phyloP scores from a whole-genome alignment of 2,329 filamentous ascomycete genomes.

The Aspergillus ustus region DNA sequence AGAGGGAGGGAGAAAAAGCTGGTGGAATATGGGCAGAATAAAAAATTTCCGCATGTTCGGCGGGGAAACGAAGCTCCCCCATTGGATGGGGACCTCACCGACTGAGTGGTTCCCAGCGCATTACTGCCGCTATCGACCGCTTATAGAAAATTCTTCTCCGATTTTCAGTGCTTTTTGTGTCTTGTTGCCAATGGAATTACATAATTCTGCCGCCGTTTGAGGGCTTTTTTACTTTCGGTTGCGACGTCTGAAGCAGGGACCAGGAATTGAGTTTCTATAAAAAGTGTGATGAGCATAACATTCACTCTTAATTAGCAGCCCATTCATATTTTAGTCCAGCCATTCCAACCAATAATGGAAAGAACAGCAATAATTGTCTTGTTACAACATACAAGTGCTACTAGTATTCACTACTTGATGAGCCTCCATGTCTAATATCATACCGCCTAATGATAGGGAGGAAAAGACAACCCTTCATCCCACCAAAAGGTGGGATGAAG shows the following conservation, averaged over 20 bases:
- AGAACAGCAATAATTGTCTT: neutral
- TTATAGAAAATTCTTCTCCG: slow-evolving; percentile 22
- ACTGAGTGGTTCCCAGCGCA: slow-evolving; percentile 21
- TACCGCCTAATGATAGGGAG: too few species aligned
- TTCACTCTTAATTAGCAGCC: neutral
- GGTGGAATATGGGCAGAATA: slow-evolving; percentile 21
- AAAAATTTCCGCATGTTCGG: slow-evolving; percentile 33
- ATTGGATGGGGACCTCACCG: slow-evolving; percentile 31
- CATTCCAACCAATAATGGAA: neutral
- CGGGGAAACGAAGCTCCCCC: slow-evolving; percentile 23
- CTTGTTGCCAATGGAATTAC: slow-evolving; percentile 12
- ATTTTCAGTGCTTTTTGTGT: slow-evolving; percentile 8
- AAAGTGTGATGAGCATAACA: neutral
- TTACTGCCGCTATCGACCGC: slow-evolving; percentile 29
- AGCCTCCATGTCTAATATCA: too few species aligned
- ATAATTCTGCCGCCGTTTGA: slow-evolving; percentile 9
- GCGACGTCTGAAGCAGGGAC: neutral
- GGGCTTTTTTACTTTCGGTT: neutral
- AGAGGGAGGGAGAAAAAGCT: slow-evolving; percentile 23
- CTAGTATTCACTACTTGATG: too few species aligned
- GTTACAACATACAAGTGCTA: neutral
- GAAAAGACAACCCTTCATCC: neutral
- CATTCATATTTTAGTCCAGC: neutral
- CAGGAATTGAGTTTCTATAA: slow-evolving; percentile 4
- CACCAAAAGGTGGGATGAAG: neutral